Percentiles rank a stretch among this genome's conserved stretches.
phyloP scores from a whole-genome alignment of 2,329 filamentous ascomycete genomes.

The Westerdykella ornata region DNA sequence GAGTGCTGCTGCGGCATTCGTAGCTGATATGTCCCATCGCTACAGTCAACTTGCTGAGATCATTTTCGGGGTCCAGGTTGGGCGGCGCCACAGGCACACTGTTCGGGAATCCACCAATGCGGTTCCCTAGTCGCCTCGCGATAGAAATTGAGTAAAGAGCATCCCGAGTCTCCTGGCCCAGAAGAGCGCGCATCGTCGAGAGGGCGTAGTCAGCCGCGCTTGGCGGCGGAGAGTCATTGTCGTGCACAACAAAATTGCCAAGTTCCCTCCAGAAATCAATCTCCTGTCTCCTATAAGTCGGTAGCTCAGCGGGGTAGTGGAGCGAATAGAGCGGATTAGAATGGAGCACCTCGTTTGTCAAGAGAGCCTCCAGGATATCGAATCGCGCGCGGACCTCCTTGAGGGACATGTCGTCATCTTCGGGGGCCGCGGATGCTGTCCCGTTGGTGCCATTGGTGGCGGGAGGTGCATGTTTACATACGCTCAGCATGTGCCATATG shows the following conservation, averaged over 20 bases:
- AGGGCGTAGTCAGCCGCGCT: conserved; percentile 62
- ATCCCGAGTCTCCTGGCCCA: conserved; percentile 79
- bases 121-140: conserved; percentile 64
- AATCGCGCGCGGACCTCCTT: conserved; percentile 62
- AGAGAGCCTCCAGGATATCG: conserved; percentile 65
- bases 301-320: conserved; percentile 42
- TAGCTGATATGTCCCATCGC: conserved; percentile 45
- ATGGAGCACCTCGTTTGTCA: conserved; percentile 63
- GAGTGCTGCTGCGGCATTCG: conserved; percentile 41
- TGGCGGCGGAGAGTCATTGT: conserved; percentile 51
- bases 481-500: conserved; percentile 53
- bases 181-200: conserved; percentile 59
- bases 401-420: conserved; percentile 52
- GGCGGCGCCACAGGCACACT: conserved; percentile 23
- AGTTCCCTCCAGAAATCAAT: conserved; percentile 78
- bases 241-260: conserved; percentile 62
- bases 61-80: conserved; percentile 30
- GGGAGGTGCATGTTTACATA: conserved; percentile 43
- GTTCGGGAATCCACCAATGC: conserved; percentile 43
- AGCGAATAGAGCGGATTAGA: conserved; percentile 52
- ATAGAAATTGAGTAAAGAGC: conserved; percentile 85
- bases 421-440: conserved; percentile 35
- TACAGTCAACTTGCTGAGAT: conserved; percentile 42
- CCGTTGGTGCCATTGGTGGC: conserved; percentile 39
- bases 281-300: conserved; percentile 43